phyloP scores from a whole-genome alignment of 768 basidiomycete species.

The Podaxis pistillaris region DNA sequence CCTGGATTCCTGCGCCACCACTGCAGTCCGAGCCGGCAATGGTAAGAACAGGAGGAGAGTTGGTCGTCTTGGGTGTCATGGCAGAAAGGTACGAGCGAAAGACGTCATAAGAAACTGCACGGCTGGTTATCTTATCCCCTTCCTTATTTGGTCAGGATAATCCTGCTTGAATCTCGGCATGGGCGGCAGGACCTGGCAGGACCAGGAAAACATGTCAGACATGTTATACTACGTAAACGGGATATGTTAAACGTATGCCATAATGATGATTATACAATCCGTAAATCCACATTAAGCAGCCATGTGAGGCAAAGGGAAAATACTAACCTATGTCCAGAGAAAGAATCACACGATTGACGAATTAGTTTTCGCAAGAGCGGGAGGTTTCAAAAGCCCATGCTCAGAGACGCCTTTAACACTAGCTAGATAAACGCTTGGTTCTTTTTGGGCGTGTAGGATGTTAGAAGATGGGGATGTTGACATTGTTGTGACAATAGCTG shows the following conservation, averaged over 20 bases:
- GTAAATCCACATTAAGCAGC: no score
- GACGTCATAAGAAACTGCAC: not conserved
- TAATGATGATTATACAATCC: no score
- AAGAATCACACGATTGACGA: no score
- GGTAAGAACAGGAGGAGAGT: constrained; percentile 45
- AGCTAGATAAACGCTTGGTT: not conserved
- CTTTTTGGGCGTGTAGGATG: not conserved
- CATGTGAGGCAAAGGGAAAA: no score
- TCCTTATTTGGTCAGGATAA: not conserved
- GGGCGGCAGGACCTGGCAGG: not conserved
- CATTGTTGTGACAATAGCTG: not conserved
- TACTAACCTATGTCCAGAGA: no score
- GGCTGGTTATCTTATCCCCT: not conserved
- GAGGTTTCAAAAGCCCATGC: not conserved
- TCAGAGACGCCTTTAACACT: not conserved
- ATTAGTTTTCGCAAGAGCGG: not conserved
- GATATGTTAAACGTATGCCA: no score
- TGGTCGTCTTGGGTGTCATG: constrained; percentile 1
- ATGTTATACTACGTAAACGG: not conserved
- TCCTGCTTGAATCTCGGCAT: not conserved
- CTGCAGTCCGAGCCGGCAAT: constrained; percentile 83
- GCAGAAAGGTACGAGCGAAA: not conserved
- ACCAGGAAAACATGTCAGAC: not conserved
- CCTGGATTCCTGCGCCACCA: constrained; percentile 91
- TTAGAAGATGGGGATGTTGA: not conserved